Evolutionary conservation across 805 yeast genomes (phyloP).

Genomic region (Myxozyma neotropica): DNA sequence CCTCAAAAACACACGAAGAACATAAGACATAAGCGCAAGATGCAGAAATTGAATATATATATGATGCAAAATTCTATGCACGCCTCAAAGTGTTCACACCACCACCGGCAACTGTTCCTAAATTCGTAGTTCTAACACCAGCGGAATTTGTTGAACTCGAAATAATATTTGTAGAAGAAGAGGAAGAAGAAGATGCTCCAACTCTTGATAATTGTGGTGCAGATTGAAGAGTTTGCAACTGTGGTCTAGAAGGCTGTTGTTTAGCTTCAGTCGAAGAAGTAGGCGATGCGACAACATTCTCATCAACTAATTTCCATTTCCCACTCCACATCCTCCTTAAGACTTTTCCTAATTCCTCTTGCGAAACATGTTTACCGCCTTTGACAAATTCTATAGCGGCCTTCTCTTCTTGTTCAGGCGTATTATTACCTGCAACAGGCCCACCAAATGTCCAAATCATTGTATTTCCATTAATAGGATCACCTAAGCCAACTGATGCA

Average conservation of each 20-base stretch:
- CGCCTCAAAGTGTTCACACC: slow-evolving; percentile 1
- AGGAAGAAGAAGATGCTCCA: slow-evolving; percentile 1
- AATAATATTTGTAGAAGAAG: not conserved
- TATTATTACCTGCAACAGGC: not conserved
- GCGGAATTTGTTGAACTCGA: not conserved
- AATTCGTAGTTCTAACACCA: slow-evolving; percentile 6
- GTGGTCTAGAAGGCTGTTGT: slow-evolving; percentile 1
- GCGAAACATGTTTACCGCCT: not conserved
- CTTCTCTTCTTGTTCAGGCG: not conserved
- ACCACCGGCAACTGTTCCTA: not conserved
- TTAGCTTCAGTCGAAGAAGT: slow-evolving; percentile 1
- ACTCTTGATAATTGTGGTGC: not conserved
- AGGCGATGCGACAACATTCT: not conserved
- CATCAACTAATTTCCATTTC: slow-evolving; percentile 28
- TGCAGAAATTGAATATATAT: not conserved
- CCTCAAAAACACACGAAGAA: not conserved
- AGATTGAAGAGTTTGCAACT: not conserved
- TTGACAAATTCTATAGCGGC: slow-evolving; percentile 2
- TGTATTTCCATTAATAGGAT: not conserved
- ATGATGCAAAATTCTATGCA: not conserved
- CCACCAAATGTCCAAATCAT: slow-evolving; percentile 16
- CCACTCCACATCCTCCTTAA: slow-evolving; percentile 29
- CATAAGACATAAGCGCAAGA: not conserved
- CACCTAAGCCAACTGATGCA: slow-evolving; percentile 1
- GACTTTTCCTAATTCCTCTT: slow-evolving; percentile 12